Percentiles rank a stretch among this genome's conserved stretches.
phyloP scores from a whole-genome alignment of 495 filamentous ascomycete species.

The Aspergillus sclerotiicarbonarius region DNA sequence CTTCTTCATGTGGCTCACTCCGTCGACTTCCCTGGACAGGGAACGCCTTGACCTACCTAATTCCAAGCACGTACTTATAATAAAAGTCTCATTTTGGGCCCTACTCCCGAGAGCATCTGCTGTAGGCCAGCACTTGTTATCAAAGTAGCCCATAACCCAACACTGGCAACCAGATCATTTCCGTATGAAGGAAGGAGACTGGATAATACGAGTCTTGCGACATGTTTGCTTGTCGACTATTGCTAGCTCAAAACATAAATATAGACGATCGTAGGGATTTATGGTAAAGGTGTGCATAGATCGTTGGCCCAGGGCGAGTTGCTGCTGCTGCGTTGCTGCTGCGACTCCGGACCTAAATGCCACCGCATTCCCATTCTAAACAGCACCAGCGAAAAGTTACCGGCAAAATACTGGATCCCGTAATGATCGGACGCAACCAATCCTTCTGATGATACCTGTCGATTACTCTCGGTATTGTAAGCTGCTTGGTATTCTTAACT shows the following conservation, averaged over 20 bases:
- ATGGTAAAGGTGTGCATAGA: conserved; percentile 3
- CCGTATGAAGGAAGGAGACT: neutral
- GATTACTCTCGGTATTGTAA: conserved; percentile 18
- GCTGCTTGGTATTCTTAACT: neutral
- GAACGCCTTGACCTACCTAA: neutral
- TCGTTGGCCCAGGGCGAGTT: neutral
- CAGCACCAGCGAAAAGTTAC: conserved; percentile 17
- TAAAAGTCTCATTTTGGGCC: too few relatives aligned
- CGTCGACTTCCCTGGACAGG: neutral
- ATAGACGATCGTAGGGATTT: neutral
- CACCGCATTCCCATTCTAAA: conserved; percentile 24
- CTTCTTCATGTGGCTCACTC: neutral
- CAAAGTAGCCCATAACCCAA: too few relatives aligned
- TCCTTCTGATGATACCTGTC: conserved; percentile 3
- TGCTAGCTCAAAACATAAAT: neutral
- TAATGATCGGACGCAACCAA: conserved; percentile 8
- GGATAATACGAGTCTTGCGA: neutral
- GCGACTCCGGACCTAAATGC: conserved; percentile 14
- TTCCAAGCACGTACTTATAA: too few relatives aligned
- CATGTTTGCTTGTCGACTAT: neutral
- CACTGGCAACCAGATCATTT: neutral
- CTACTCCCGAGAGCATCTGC: too few relatives aligned
- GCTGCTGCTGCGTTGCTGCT: neutral
- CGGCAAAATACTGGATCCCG: conserved; percentile 20
- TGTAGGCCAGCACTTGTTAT: too few relatives aligned